A percentile compares a stretch with the other conserved stretches of the same genome.
Conservation (phyloP, 352 stramenopile species). For the Globisporangium viniferum region DNA sequence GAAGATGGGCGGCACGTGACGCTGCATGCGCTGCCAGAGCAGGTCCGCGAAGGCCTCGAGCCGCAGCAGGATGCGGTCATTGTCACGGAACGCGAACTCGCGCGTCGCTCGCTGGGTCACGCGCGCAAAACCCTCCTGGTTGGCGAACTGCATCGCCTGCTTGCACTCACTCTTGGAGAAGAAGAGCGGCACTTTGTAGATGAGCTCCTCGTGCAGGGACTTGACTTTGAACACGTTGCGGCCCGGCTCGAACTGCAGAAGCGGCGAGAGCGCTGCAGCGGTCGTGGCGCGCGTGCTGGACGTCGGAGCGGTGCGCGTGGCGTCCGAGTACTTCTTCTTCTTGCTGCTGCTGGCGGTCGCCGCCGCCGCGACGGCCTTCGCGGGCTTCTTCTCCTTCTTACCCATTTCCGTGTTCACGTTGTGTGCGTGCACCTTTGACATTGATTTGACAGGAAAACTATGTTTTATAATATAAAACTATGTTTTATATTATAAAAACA, state of each 20-base stretch:
- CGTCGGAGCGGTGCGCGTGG: constrained; percentile 11
- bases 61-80: constrained; percentile 62
- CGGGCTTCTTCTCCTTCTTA: constrained; percentile 12
- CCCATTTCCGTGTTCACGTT: constrained; percentile 6
- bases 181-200: constrained; percentile 63
- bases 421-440: no score
- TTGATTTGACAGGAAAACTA: no score
- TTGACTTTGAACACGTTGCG: constrained; percentile 30
- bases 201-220: constrained; percentile 57
- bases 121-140: constrained; percentile 52
- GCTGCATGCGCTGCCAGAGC: constrained; percentile 61
- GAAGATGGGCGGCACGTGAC: constrained; percentile 51
- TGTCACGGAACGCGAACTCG: constrained; percentile 74
- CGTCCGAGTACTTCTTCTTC: constrained; percentile 20
- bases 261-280: constrained; percentile 20
- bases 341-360: background rate
- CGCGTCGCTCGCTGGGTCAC: constrained; percentile 66
- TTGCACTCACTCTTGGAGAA: constrained; percentile 59
- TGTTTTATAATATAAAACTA: no score
- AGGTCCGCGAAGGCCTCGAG: constrained; percentile 61
- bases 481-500: no score
- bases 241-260: constrained; percentile 46
- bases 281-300: constrained; percentile 1
- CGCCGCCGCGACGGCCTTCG: background rate
- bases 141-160: constrained; percentile 55